A percentile compares a stretch with the other conserved stretches of the same genome.
These are phyloP conservation scores for Elymus sibiricus DNA, from an alignment of 176 grass and related monocot genomes.

Conservation along the genomic window DNA sequence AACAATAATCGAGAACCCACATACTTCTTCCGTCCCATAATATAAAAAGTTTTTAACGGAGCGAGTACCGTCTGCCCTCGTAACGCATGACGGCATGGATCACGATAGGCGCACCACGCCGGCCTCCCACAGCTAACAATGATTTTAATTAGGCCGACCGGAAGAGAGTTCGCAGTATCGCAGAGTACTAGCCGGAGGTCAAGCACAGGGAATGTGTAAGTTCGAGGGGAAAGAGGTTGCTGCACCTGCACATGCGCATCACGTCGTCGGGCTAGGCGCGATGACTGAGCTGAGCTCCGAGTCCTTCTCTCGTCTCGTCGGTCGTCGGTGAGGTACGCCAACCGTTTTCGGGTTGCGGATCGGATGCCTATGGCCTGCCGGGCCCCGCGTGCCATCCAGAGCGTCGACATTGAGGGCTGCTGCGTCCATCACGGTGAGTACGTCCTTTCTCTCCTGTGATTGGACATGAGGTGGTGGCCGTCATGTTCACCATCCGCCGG, in stretches of 20 bases:
- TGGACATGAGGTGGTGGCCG: not conserved
- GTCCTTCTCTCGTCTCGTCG: not conserved
- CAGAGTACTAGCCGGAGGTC: not conserved
- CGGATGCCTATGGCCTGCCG: not conserved
- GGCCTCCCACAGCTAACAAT: not conserved
- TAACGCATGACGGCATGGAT: not conserved
- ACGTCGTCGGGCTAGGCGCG: not conserved
- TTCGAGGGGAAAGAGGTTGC: too few relatives aligned
- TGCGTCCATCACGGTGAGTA: not conserved
- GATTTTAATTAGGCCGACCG: not conserved
- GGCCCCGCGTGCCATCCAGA: constrained; percentile 18
- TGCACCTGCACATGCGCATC: not conserved
- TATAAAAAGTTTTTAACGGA: too few relatives aligned
- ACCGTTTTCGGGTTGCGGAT: not conserved
- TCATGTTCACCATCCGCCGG: not conserved
- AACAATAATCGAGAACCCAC: too few relatives aligned
- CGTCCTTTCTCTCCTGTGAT: not conserved
- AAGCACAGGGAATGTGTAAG: too few relatives aligned
- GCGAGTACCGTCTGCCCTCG: not conserved
- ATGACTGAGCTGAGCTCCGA: too few relatives aligned
- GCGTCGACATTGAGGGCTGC: not conserved
- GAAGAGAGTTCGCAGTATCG: not conserved
- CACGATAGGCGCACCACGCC: too few relatives aligned
- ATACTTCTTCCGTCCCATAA: too few relatives aligned
- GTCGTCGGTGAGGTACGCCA: not conserved